phyloP scores from a whole-genome alignment of 2,329 filamentous ascomycete species.

The Aspergillus fructus region DNA sequence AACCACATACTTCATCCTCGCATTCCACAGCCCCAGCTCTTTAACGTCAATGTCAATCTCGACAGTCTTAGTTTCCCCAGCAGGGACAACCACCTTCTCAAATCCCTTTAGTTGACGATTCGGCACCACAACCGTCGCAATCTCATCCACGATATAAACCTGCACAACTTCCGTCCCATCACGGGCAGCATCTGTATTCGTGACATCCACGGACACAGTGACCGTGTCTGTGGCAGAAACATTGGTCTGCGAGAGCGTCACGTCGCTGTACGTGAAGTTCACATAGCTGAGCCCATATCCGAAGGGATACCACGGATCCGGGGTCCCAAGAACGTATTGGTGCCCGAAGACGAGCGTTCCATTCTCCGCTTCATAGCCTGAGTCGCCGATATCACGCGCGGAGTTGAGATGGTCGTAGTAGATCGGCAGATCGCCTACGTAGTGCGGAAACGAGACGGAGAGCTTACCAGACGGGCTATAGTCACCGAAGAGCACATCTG shows the following conservation, averaged over 20 bases:
- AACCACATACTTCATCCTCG: conserved; percentile 68
- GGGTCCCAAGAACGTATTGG: conserved; percentile 63
- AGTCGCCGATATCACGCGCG: conserved; percentile 54
- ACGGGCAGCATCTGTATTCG: conserved; percentile 52
- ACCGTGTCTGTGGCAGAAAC: conserved; percentile 56
- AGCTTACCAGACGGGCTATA: conserved; percentile 67
- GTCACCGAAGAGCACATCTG: conserved; percentile 64
- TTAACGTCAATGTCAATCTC: conserved; percentile 51
- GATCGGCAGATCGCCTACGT: conserved; percentile 65
- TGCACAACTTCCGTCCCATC: conserved; percentile 69
- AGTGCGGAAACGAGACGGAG: conserved; percentile 65
- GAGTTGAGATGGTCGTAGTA: conserved; percentile 74
- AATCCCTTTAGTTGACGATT: conserved; percentile 67
- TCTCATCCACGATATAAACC: conserved; percentile 64
- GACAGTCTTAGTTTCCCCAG: conserved; percentile 58
- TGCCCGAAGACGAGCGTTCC: conserved; percentile 64
- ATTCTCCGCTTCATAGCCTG: conserved; percentile 55
- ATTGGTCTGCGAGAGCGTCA: conserved; percentile 37
- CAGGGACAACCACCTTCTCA: conserved; percentile 61
- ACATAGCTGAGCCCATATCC: conserved; percentile 67
- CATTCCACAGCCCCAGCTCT: conserved; percentile 58
- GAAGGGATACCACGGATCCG: conserved; percentile 63
- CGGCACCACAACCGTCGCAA: conserved; percentile 63
- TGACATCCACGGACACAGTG: conserved; percentile 61
- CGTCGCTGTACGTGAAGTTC: conserved; percentile 55